phyloP scores from a whole-genome alignment of 371 early-diverging fungal species.

The Mucor sp. region DNA sequence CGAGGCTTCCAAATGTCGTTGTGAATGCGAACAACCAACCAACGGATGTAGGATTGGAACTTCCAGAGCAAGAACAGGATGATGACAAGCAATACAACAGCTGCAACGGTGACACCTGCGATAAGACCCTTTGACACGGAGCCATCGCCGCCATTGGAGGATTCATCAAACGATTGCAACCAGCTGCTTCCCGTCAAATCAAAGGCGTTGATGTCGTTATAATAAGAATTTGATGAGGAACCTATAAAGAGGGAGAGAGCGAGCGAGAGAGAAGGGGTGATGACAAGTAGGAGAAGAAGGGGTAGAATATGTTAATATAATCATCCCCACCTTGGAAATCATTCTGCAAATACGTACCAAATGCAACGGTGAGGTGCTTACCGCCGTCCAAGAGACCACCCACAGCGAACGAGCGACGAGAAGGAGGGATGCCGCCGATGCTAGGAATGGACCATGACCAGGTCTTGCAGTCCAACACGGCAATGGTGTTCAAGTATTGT shows the following conservation, averaged over 20 bases:
- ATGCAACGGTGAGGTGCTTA: conserved; percentile 38
- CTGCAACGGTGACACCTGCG: conserved; percentile 48
- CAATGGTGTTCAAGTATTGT: conserved; percentile 34
- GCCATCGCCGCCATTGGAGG: background rate
- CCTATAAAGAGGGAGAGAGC: conserved; percentile 18
- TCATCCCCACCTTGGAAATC: background rate
- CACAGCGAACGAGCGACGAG: conserved; percentile 42
- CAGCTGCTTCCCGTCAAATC: conserved; percentile 24
- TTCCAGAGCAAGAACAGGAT: conserved; percentile 46
- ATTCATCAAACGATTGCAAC: conserved; percentile 33
- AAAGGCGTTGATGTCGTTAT: conserved; percentile 49
- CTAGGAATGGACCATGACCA: conserved; percentile 44
- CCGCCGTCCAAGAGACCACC: conserved; percentile 35
- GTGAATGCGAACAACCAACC: conserved; percentile 41
- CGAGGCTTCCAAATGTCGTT: conserved; percentile 52
- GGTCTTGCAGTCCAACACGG: conserved; percentile 43
- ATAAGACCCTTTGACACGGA: conserved; percentile 43
- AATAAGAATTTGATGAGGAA: conserved; percentile 33
- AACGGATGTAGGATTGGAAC: conserved; percentile 42
- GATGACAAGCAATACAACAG: conserved; percentile 33
- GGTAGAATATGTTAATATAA: background rate
- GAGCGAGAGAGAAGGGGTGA: background rate
- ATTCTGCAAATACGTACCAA: conserved; percentile 29
- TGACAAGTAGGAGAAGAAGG: background rate
- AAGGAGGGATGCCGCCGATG: conserved; percentile 40